phyloP scores from a whole-genome alignment of 805 yeast species.

The Citeromyces matritensis region DNA sequence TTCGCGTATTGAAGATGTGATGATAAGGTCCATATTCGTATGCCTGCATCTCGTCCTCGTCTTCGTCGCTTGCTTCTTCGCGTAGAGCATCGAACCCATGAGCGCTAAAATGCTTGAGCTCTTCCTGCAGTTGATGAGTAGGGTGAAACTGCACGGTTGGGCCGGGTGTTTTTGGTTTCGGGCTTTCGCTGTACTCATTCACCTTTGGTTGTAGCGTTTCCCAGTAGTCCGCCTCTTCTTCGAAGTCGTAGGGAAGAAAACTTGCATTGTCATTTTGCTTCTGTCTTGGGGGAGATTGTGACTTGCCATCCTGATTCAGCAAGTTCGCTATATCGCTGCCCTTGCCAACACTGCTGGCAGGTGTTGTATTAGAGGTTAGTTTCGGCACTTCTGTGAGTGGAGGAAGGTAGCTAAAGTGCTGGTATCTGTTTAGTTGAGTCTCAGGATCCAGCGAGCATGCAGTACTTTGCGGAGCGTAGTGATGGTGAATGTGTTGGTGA shows the following conservation, averaged over 20 bases:
- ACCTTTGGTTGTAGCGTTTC: conserved; percentile 50
- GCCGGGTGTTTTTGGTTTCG: conserved; percentile 1
- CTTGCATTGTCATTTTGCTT: conserved; percentile 3
- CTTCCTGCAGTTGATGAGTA: conserved; percentile 2
- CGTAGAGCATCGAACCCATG: conserved; percentile 1
- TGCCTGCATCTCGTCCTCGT: conserved; percentile 2
- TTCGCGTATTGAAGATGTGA: no score
- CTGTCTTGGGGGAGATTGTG: background rate
- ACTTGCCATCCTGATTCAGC: conserved; percentile 17
- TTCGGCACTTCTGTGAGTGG: conserved; percentile 61
- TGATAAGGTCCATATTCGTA: no score
- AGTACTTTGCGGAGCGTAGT: conserved; percentile 24
- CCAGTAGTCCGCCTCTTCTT: conserved; percentile 59
- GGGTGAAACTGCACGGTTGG: background rate
- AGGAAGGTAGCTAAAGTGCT: conserved; percentile 65
- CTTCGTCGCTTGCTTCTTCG: conserved; percentile 7
- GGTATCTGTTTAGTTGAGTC: conserved; percentile 37
- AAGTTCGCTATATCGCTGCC: conserved; percentile 28
- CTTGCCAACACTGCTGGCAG: conserved; percentile 13
- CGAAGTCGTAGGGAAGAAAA: conserved; percentile 27
- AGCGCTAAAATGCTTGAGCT: conserved; percentile 2
- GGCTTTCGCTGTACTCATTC: conserved; percentile 12
- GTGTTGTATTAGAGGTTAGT: conserved; percentile 41
- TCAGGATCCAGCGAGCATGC: conserved; percentile 27
- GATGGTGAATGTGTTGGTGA: conserved; percentile 78